Evolutionary conservation across 1,284 basidiomycete genomes (phyloP).

Genomic region (Cutaneotrichosporon sp.): DNA sequence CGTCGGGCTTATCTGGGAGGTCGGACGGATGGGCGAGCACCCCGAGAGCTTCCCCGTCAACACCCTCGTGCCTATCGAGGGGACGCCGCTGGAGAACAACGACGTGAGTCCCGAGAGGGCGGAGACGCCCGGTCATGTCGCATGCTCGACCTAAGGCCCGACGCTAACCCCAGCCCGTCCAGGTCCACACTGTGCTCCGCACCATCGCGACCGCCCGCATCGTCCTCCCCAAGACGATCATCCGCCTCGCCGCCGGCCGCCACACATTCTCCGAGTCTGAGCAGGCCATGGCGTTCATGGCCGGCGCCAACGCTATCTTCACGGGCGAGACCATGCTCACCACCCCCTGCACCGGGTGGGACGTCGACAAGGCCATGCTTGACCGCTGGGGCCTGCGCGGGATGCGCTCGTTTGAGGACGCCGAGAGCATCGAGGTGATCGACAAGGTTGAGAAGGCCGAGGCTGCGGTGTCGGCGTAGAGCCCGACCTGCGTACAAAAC

Average conservation of each 20-base stretch:
- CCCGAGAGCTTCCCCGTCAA: constrained; percentile 99
- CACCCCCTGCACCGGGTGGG: constrained; percentile 91
- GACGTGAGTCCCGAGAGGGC: constrained; percentile 54
- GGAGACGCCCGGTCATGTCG: too few relatives aligned
- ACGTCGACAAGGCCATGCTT: constrained; percentile 95
- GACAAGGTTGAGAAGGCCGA: neutral
- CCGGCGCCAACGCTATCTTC: constrained; percentile 97
- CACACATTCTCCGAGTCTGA: constrained; percentile 88
- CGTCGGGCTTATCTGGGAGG: constrained; percentile 92
- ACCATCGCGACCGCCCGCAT: constrained; percentile 95
- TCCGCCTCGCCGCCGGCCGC: constrained; percentile 90
- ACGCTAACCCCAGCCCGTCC: constrained; percentile 70
- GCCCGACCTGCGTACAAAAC: too few relatives aligned
- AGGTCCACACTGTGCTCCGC: constrained; percentile 81
- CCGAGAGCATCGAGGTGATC: constrained; percentile 30
- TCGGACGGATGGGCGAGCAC: constrained; percentile 75
- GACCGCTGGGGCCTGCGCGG: constrained; percentile 87
- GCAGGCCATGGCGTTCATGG: constrained; percentile 96
- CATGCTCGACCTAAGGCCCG: too few relatives aligned
- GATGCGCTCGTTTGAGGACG: constrained; percentile 77
- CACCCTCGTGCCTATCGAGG: constrained; percentile 70
- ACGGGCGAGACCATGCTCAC: constrained; percentile 98
- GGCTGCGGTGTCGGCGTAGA: neutral
- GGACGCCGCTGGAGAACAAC: constrained; percentile 62
- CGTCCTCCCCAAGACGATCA: constrained; percentile 88